A percentile compares a stretch with the other conserved stretches of the same genome.
Conservation (phyloP, 1,284 basidiomycete genomes). For the Puccinia hordei region DNA sequence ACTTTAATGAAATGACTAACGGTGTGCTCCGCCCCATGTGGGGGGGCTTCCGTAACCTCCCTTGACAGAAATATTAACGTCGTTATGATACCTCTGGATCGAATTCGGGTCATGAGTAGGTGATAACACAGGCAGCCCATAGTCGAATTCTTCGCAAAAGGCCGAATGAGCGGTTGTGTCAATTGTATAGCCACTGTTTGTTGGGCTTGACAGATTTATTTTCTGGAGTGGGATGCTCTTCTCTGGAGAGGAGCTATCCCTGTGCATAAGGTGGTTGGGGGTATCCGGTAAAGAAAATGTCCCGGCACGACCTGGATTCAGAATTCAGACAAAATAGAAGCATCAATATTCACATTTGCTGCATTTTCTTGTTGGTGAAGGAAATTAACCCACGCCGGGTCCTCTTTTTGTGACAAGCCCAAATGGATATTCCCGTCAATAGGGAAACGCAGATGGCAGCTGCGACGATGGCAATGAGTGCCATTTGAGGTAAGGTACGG, state of each 20-base stretch:
- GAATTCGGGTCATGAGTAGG: background rate
- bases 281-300: background rate
- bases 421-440: background rate
- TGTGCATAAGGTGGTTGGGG: background rate
- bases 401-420: background rate
- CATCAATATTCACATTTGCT: background rate
- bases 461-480: background rate
- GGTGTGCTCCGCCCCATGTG: background rate
- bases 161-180: background rate
- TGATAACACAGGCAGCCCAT: background rate
- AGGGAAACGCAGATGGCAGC: background rate
- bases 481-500: background rate
- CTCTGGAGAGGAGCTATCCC: background rate
- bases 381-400: background rate
- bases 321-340: background rate
- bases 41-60: background rate
- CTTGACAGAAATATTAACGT: background rate
- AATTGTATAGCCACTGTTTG: background rate
- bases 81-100: background rate
- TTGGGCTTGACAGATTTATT: background rate
- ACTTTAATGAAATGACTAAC: background rate
- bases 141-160: slow-evolving; percentile 1
- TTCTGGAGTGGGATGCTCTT: background rate
- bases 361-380: background rate
- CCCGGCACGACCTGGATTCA: background rate